These are phyloP conservation scores for Teunomyces barrocoloradensis DNA, from an alignment of 805 yeast species.

Conservation along the genomic window DNA sequence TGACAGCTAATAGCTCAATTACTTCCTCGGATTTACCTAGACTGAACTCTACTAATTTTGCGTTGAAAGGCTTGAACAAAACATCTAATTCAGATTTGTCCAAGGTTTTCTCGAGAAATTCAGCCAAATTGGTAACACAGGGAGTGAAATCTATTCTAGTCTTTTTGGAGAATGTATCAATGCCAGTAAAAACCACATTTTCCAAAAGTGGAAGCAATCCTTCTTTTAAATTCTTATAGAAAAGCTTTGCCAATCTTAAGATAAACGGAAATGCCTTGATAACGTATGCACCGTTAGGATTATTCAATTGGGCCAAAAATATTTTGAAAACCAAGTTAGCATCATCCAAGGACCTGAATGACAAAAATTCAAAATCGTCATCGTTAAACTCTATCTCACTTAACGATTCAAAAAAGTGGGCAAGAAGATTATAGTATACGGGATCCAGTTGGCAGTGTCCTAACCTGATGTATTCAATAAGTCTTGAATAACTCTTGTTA, in stretches of 20 bases:
- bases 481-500: slow-evolving; percentile 33
- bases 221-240: slow-evolving; percentile 7
- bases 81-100: background rate
- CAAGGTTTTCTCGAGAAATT: background rate
- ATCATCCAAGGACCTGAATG: background rate
- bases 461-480: slow-evolving; percentile 46
- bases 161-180: slow-evolving; percentile 7
- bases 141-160: background rate
- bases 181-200: background rate
- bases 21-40: background rate
- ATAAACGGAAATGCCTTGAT: background rate
- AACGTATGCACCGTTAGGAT: background rate
- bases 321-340: background rate
- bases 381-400: slow-evolving; percentile 5
- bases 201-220: background rate
- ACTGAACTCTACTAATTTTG: background rate
- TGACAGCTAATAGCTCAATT: background rate
- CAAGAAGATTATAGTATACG: slow-evolving; percentile 40
- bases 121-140: background rate
- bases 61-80: background rate
- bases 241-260: slow-evolving; percentile 7
- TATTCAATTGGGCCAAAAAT: background rate
- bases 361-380: slow-evolving; percentile 4
- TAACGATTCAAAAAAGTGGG: slow-evolving; percentile 18
- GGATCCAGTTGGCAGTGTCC: slow-evolving; percentile 57